Evolutionary conservation across 129 eudicot species (phyloP).

Genomic region (Centella asiatica): DNA sequence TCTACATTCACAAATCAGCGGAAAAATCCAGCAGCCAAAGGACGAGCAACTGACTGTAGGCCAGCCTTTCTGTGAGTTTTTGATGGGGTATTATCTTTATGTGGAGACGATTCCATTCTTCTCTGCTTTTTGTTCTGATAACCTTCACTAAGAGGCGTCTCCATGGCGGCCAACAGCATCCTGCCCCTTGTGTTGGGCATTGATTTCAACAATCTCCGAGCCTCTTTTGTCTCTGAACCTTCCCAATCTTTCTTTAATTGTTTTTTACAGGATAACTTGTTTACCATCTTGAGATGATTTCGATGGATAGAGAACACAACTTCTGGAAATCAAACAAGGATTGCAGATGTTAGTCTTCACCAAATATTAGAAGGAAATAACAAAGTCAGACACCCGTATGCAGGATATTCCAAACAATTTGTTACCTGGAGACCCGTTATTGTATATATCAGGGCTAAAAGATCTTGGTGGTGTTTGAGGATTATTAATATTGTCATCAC

Average conservation of each 20-base stretch:
- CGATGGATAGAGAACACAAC: slow-evolving; percentile 33
- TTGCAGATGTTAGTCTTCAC: slow-evolving; percentile 3
- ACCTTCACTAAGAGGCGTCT: slow-evolving; percentile 27
- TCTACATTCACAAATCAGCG: slow-evolving; percentile 13
- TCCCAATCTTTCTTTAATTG: slow-evolving; percentile 39
- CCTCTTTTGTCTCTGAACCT: slow-evolving; percentile 36
- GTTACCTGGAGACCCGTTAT: slow-evolving; percentile 54
- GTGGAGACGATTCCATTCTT: slow-evolving; percentile 17
- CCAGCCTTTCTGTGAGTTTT: slow-evolving; percentile 15
- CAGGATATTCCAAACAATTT: background rate
- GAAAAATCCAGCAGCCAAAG: slow-evolving; percentile 28
- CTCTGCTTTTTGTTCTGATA: slow-evolving; percentile 31
- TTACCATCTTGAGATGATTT: slow-evolving; percentile 22
- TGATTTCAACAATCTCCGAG: slow-evolving; percentile 30
- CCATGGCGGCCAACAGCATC: slow-evolving; percentile 32
- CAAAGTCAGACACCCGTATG: background rate
- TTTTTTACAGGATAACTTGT: slow-evolving; percentile 41
- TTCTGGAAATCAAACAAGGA: slow-evolving; percentile 26
- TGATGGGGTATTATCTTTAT: slow-evolving; percentile 21
- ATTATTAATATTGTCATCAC: slow-evolving; percentile 10
- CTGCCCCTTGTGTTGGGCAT: slow-evolving; percentile 39
- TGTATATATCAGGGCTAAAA: slow-evolving; percentile 59
- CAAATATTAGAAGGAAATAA: background rate
- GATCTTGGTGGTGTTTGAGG: slow-evolving; percentile 43
- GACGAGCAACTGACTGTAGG: slow-evolving; percentile 14